Base-by-base conservation (phyloP, 2,329 filamentous ascomycete species). In the Lecanicillium sp. region DNA sequence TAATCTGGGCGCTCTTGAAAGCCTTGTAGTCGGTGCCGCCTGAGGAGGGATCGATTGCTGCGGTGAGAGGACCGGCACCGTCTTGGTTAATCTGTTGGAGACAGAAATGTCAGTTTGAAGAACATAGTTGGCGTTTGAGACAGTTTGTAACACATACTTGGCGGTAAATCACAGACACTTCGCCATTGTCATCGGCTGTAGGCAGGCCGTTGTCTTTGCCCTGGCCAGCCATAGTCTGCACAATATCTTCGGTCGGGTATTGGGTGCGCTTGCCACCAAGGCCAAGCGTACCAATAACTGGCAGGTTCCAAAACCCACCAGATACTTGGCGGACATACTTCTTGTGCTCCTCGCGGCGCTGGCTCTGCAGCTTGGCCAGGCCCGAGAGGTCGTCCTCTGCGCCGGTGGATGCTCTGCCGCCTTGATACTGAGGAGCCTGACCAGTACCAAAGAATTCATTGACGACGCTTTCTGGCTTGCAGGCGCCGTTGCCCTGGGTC, bases 81-180 rank as follows among this genome's bases (percentile, higher is more conserved):
- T 80, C 77, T 58, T 80, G 75, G 67, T 81, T 80, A 60, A 80
- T 71, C 60, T 81, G n/a, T n/a, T n/a, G 30, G 14, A 9, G 15
- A 11, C 11, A 16, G 9, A 9, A 16, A 32, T 9, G 30, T 9
- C 15, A 32, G 15, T 8, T 14, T 0, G 15, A 15, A 6, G 7
- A 35, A 3, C 14, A 19, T 11, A 14, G 27, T 29, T 14, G 3
- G n/a, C 25, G 17, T 9, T 18, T 25, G 14, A 8, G 12, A 2
- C 1, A 30, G 12, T 14, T 9, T 16, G 20, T 7, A 11, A 11
- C 5, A 41, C 49, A 29, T 44, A 56, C 57, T 54, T 60, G 58
- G 56, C 79, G 77, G 63, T 75, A 83, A 43, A 71, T 77, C 70
- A 83, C 71, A 42, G 66, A 70, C 54, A 84, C 63, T 19, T 68